Evolutionary conservation across 1,284 basidiomycete genomes (phyloP), one percentile per base, ranked within the genome.

Genomic region (Trichosporon coremiiforme): DNA sequence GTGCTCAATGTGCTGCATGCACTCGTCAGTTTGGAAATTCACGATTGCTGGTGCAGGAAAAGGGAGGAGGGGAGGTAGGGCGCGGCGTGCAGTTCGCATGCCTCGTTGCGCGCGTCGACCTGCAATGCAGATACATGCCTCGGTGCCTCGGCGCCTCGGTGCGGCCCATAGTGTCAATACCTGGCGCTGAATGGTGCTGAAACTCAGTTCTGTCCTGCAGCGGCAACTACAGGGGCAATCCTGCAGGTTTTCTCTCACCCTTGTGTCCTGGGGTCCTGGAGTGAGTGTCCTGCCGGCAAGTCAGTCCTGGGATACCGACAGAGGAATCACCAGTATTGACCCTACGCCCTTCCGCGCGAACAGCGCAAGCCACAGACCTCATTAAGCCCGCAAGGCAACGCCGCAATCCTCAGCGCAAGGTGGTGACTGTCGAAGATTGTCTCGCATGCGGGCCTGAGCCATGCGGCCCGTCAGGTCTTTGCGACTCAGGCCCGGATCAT

Each of bases 391-490:
- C 47, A 53, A 3, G 10, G 47, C n/a, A 53, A 6, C n/a, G 20
- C 47, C 47, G n/a, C 47, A 20, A 53, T 22, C 47, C 47, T 20
- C 47, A 53, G 47, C 4, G n/a, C 15, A 47, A 53, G 8, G 20
- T 17, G 41, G 45, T 47, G 45, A 47, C 45, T 47, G n/a, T 22
- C 47, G 22, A 3, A 4, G 17, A 1, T 8, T 53, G 47, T 53
- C 47, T 53, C 47, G 47, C 47, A 53, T 22, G 20, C 47, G 47
- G 47, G 47, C 47, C 47, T 53, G 47, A 53, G 47, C 47, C 41
- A n/a, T 53, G n/a, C 47, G 47, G 47, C 20, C 47, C 20, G n/a
- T 53, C 17, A 5, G 1, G 45, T 20, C 45, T 17, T 9, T 53
- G 47, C 47, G 20, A 53, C 47, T 53, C 47, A 53, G 47, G 47